phyloP scores from a whole-genome alignment of 2,329 filamentous ascomycete genomes.

The Pseudomassariella vexata region DNA sequence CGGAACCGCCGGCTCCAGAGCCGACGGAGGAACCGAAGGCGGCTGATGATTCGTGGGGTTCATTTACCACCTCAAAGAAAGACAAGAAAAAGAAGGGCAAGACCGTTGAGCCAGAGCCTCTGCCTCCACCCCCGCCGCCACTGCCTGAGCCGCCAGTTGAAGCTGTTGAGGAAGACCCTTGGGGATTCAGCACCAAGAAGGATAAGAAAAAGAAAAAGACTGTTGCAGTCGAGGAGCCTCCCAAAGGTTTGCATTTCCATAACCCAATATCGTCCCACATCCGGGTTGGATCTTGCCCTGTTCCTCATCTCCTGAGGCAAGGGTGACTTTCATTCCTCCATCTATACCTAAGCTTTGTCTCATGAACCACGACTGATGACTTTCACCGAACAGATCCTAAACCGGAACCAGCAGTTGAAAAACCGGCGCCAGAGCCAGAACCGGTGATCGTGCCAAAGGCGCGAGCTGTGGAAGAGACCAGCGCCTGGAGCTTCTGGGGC shows the following conservation, averaged over 20 bases:
- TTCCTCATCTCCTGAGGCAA: no score
- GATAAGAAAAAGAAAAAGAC: constrained; percentile 44
- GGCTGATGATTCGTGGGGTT: constrained; percentile 18
- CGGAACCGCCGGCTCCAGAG: constrained; percentile 5
- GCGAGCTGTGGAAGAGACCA: constrained; percentile 31
- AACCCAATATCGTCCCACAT: no score
- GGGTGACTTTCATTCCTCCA: no score
- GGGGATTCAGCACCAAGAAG: constrained; percentile 20
- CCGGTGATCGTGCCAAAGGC: constrained; percentile 20
- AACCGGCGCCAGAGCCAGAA: constrained; percentile 16
- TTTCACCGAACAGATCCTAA: constrained; percentile 3
- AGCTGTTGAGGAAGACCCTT: constrained; percentile 18
- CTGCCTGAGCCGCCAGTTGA: constrained; percentile 9
- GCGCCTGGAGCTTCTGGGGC: constrained; percentile 52
- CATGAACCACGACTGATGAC: no score
- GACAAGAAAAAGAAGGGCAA: constrained; percentile 21
- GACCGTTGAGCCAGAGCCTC: constrained; percentile 4
- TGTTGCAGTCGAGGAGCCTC: constrained; percentile 10
- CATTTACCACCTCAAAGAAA: constrained; percentile 19
- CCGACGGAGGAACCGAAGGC: constrained; percentile 9
- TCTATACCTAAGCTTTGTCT: no score
- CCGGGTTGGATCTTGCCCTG: no score
- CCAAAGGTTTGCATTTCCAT: no score
- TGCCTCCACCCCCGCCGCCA: constrained; percentile 3
- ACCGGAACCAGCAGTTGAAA: constrained; percentile 1